phyloP scores from a whole-genome alignment of 768 basidiomycete genomes.

The Russula olivacea region DNA sequence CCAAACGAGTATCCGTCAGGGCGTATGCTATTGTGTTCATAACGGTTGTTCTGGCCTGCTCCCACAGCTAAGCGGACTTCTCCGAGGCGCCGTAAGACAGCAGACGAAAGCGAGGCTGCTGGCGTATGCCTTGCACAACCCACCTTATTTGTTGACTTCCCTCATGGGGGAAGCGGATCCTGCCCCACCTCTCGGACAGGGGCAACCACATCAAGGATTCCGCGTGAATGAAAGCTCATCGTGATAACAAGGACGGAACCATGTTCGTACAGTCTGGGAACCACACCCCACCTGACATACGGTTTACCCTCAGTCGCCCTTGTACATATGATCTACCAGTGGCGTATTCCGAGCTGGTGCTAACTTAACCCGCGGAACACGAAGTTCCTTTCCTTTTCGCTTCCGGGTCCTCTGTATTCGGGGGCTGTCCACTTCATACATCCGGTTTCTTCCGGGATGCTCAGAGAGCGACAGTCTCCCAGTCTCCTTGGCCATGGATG shows the following conservation, averaged over 20 bases:
- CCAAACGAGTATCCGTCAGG: neutral
- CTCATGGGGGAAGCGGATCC: neutral
- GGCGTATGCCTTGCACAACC: neutral
- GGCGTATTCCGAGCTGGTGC: neutral
- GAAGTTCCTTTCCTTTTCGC: slow-evolving; percentile 1
- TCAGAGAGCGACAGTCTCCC: neutral
- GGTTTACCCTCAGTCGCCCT: neutral
- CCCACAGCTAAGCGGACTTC: neutral
- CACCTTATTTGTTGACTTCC: neutral
- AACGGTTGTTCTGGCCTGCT: neutral
- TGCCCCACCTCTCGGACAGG: neutral
- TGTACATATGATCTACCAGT: neutral
- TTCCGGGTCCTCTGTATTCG: neutral
- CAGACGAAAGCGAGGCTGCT: neutral
- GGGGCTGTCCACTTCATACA: neutral
- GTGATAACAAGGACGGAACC: slow-evolving; percentile 5
- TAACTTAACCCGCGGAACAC: neutral
- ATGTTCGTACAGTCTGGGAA: neutral
- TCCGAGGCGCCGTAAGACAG: neutral
- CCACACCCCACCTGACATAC: neutral
- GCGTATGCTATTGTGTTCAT: neutral
- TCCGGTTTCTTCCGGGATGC: neutral
- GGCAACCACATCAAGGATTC: slow-evolving; percentile 3
- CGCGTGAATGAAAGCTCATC: neutral
- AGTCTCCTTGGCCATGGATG: neutral